A percentile compares a stretch with the other conserved stretches of the same genome.
phyloP scores from a whole-genome alignment of 1,284 basidiomycete species.

The Malassezia vespertilionis region DNA sequence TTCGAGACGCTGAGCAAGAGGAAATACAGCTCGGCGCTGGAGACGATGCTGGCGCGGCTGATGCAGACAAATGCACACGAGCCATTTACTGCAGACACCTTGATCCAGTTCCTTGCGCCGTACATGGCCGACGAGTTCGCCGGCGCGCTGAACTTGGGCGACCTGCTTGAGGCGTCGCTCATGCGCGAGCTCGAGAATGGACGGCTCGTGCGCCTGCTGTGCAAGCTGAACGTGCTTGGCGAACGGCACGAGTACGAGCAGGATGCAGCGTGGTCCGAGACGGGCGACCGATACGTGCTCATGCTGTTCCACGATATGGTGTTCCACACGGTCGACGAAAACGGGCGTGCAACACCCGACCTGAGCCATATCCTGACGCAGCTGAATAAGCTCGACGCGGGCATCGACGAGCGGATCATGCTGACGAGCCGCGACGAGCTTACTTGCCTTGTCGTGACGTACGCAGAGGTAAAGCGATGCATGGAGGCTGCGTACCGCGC shows the following conservation, averaged over 20 bases:
- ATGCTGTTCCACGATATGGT: constrained; percentile 97
- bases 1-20: constrained; percentile 64
- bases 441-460: constrained; percentile 88
- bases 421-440: constrained; percentile 86
- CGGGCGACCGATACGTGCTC: constrained; percentile 92
- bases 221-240: constrained; percentile 96
- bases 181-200: constrained; percentile 91
- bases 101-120: constrained; percentile 67
- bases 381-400: constrained; percentile 64
- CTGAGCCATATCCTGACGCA: constrained; percentile 45
- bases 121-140: constrained; percentile 71
- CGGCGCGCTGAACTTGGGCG: constrained; percentile 64
- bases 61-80: constrained; percentile 54
- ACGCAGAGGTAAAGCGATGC: constrained; percentile 58
- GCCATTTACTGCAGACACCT: constrained; percentile 61
- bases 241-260: constrained; percentile 87
- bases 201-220: constrained; percentile 75
- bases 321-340: constrained; percentile 90
- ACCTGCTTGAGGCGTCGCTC: constrained; percentile 72
- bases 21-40: constrained; percentile 71
- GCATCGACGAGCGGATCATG: constrained; percentile 86
- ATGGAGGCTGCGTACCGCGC: constrained; percentile 29
- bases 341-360: constrained; percentile 78
- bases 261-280: constrained; percentile 92
- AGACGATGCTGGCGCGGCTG: constrained; percentile 67